Conservation (phyloP, 495 filamentous ascomycete genomes). For the Talaromyces wortmannii region DNA sequence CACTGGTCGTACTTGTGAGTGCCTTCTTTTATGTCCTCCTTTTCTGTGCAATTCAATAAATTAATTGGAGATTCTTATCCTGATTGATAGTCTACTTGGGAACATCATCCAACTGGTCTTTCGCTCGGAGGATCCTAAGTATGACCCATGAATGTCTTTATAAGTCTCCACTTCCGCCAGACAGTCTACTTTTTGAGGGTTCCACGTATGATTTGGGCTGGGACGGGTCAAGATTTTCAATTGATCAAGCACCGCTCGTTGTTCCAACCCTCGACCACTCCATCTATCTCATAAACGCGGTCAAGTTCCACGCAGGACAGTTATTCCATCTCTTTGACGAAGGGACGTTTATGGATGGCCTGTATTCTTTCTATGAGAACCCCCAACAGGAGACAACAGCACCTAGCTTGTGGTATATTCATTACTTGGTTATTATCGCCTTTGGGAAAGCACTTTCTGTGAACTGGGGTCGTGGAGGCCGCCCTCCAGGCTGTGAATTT, state of each 20-base stretch:
- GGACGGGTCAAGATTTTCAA: slow-evolving; percentile 24
- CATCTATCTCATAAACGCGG: slow-evolving; percentile 34
- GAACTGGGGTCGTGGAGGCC: slow-evolving; percentile 19
- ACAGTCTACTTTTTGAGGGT: slow-evolving; percentile 28
- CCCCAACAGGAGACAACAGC: slow-evolving; percentile 12
- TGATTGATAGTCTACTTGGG: slow-evolving; percentile 28
- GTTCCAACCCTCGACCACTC: slow-evolving; percentile 33
- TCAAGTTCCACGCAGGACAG: slow-evolving; percentile 37
- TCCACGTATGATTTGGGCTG: slow-evolving; percentile 33
- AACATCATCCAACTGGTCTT: slow-evolving; percentile 42
- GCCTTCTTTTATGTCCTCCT: neutral
- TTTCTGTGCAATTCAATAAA: neutral
- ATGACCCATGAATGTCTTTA: slow-evolving; percentile 30
- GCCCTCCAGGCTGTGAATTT: slow-evolving; percentile 27
- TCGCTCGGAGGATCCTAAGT: slow-evolving; percentile 31
- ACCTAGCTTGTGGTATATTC: slow-evolving; percentile 32
- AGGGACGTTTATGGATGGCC: slow-evolving; percentile 25
- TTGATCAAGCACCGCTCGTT: slow-evolving; percentile 15
- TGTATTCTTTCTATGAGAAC: slow-evolving; percentile 27
- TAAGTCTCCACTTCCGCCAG: slow-evolving; percentile 23
- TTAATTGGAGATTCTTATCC: neutral
- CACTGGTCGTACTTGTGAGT: slow-evolving; percentile 23
- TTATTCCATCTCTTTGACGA: slow-evolving; percentile 41
- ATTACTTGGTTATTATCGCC: slow-evolving; percentile 35
- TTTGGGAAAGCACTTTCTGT: slow-evolving; percentile 38